A percentile compares a stretch with the other conserved stretches of the same genome.
Conservation (phyloP, 768 basidiomycete genomes). For the Leccinum boreale region DNA sequence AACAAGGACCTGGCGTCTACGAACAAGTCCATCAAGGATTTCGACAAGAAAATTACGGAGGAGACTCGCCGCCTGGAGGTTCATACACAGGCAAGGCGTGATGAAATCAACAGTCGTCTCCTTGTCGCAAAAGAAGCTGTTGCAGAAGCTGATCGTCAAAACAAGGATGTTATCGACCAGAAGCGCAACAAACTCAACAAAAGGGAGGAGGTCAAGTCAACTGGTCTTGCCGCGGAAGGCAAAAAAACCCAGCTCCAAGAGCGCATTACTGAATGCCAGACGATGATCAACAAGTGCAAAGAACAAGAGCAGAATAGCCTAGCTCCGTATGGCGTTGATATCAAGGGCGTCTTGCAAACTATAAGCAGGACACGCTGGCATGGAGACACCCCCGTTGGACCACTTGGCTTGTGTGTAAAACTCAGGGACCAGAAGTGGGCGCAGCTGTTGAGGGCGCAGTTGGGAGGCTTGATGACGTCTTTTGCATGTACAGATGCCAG, state of each 20-base stretch:
- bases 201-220: constrained; percentile 30
- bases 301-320: constrained; percentile 56
- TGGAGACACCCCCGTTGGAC: constrained; percentile 69
- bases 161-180: constrained; percentile 30
- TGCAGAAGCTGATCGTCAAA: constrained; percentile 35
- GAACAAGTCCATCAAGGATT: constrained; percentile 32
- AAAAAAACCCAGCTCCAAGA: constrained; percentile 33
- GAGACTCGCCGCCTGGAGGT: constrained; percentile 53
- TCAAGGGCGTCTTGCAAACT: constrained; percentile 52
- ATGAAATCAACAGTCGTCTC: constrained; percentile 53
- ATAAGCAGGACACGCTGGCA: constrained; percentile 56
- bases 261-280: constrained; percentile 44
- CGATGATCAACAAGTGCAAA: constrained; percentile 47
- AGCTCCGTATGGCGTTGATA: constrained; percentile 59
- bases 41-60: constrained; percentile 46
- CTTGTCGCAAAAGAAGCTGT: constrained; percentile 42
- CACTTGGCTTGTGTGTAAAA: constrained; percentile 76
- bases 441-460: constrained; percentile 55
- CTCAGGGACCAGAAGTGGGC: constrained; percentile 70
- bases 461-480: constrained; percentile 56
- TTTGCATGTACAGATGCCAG: constrained; percentile 73
- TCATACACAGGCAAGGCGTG: constrained; percentile 60
- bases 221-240: constrained; percentile 37
- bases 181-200: constrained; percentile 32
- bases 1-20: constrained; percentile 36